Base-by-base conservation (phyloP, 2,329 filamentous ascomycete genomes). In the Coniochaeta prunicola region DNA sequence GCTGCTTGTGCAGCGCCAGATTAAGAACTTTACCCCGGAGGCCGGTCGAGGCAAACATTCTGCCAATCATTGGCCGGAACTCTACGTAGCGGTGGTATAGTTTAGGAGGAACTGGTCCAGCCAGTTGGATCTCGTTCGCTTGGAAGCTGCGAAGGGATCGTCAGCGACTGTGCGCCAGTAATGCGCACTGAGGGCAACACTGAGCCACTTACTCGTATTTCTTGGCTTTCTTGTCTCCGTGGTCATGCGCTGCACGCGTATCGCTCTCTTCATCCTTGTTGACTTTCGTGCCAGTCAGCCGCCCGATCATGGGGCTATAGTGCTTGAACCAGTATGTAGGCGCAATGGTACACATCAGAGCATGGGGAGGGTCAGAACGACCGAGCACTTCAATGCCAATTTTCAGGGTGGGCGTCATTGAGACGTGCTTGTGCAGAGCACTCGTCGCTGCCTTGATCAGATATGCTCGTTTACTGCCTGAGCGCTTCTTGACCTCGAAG, bases 31-130 rank as follows among this genome's bases (percentile, higher is more conserved):
- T 87, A 19, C 93, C 93, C 55, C 89, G 83, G 4, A 97, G 67
- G 57, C 92, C 92, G 30, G 84, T 83, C 10, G 85, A 84, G 1
- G 86, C 88, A 74, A 96, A 97, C 86, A 97, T 96, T 63, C 86
- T 84, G 56, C 90, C 90, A 58, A 97, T 89, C 68, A 96, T 91
- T 28, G 92, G 92, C 59, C 86, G 89, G 74, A 97, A 97, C 71
- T 96, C 92, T 59, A 97, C 92, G 68, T 89, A 97, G 64, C 92
- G 89, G 71, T 97, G 92, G 71, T 96, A 96, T 34, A 97, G 78
- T 62, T 86, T 79, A 2, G 84, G 77, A 0, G 93, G 92, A 0
- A 94, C 88, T 0, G 93, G 93, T 0, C 93, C 93, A 53, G 83
- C 80, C 8, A 97, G 81, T 70, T 97, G 93, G 67, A 97, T 86